Evolutionary conservation across 768 basidiomycete species (phyloP).

Genomic region (Calocybe cyanea): DNA sequence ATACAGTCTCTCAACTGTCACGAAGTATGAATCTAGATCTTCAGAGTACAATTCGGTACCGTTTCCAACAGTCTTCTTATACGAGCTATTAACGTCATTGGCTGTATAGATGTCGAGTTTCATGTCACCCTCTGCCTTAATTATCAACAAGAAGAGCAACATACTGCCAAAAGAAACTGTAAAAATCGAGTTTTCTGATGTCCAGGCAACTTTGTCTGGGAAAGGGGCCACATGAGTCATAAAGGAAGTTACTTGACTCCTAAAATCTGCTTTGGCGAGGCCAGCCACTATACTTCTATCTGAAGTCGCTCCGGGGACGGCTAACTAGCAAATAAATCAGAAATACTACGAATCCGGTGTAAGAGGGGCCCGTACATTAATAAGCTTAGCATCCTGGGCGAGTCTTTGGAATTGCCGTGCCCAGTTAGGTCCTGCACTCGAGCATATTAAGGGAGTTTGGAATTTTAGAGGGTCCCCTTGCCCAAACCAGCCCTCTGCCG

Average conservation of each 20-base stretch:
- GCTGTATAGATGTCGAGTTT: constrained; percentile 8
- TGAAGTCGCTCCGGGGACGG: constrained; percentile 18
- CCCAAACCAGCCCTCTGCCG: constrained; percentile 18
- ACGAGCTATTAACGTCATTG: constrained; percentile 20
- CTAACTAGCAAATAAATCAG: constrained; percentile 10
- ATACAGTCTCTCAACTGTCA: constrained; percentile 17
- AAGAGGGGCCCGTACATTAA: constrained; percentile 18
- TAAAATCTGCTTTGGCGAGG: constrained; percentile 19
- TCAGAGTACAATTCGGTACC: constrained; percentile 16
- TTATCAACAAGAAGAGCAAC: background rate
- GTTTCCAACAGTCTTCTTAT: constrained; percentile 13
- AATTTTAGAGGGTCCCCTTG: constrained; percentile 14
- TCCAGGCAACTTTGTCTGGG: constrained; percentile 18
- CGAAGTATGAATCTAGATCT: constrained; percentile 18
- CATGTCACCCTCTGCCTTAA: too few species aligned
- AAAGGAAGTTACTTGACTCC: constrained; percentile 19
- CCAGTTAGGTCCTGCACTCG: constrained; percentile 21
- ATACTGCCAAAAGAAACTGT: constrained; percentile 20
- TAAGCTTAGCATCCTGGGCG: constrained; percentile 11
- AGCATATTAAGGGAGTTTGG: constrained; percentile 11
- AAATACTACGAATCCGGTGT: too few species aligned
- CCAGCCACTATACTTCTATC: constrained; percentile 16
- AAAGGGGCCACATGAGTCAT: constrained; percentile 14
- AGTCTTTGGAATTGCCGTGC: constrained; percentile 15
- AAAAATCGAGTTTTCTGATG: constrained; percentile 15